phyloP scores from a whole-genome alignment of 805 yeast genomes.

The Komagataella populi region DNA sequence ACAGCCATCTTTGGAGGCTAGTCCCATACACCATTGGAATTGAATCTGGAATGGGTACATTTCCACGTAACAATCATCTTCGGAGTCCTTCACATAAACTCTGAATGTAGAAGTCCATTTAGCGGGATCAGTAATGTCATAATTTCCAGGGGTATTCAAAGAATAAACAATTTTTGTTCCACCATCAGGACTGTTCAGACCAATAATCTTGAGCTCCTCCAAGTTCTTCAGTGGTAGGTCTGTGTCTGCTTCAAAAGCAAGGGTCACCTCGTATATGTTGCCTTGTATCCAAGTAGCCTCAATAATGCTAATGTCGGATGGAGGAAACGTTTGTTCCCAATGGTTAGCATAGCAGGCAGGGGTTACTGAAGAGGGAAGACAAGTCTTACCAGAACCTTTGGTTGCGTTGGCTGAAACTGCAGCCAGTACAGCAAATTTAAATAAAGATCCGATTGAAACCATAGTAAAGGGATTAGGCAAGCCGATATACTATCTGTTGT shows the following conservation, averaged over 20 bases:
- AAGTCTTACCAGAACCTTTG: background rate
- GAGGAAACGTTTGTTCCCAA: conserved; percentile 1
- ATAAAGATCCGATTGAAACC: background rate
- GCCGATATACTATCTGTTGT: background rate
- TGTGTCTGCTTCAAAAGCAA: background rate
- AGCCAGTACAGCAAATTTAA: background rate
- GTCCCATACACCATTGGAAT: background rate
- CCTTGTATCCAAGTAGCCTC: background rate
- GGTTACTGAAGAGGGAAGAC: background rate
- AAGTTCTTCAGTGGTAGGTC: too few relatives aligned
- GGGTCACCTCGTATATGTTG: background rate
- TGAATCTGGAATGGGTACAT: background rate
- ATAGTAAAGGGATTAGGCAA: background rate
- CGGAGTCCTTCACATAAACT: background rate
- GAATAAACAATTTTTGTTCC: background rate
- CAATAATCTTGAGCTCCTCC: background rate
- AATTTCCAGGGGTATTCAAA: background rate
- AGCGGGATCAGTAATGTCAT: background rate
- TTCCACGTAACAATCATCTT: background rate
- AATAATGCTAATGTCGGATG: background rate
- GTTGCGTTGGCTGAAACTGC: background rate
- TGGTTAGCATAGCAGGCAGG: background rate
- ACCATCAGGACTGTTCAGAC: background rate
- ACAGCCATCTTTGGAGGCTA: background rate
- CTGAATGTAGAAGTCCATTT: background rate